Percentiles rank a stretch among this genome's conserved stretches.
Conservation (phyloP, 2,329 filamentous ascomycete genomes). For the Fusarium brachygibbosum region DNA sequence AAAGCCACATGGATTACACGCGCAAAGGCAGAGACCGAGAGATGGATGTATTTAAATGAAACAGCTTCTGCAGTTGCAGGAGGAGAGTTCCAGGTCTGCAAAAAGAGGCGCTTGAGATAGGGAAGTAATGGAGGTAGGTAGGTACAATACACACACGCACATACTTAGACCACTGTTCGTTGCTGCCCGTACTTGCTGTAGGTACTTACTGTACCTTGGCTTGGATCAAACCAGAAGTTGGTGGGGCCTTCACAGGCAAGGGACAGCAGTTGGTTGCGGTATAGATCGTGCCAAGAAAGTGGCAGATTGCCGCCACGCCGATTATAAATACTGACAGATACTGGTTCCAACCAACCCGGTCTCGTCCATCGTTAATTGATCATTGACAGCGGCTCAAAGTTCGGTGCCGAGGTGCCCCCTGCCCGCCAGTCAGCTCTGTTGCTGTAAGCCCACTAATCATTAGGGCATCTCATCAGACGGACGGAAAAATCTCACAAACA, state of each 20-base stretch:
- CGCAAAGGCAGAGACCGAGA: not conserved
- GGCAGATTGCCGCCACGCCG: slow-evolving; percentile 22
- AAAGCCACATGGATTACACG: slow-evolving; percentile 7
- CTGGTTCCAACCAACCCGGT: not conserved
- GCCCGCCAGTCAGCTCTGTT: not conserved
- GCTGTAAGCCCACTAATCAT: not conserved
- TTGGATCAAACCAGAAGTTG: slow-evolving; percentile 12
- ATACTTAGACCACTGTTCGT: not conserved
- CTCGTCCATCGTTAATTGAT: not conserved
- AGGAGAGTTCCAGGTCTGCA: slow-evolving; percentile 24
- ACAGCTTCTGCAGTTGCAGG: slow-evolving; percentile 26
- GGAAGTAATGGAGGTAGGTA: not conserved
- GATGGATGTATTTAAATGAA: not conserved
- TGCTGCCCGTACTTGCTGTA: not conserved
- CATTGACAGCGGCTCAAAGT: not conserved
- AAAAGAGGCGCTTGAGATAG: slow-evolving; percentile 17
- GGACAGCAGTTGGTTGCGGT: slow-evolving; percentile 3
- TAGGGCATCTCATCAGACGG: not conserved
- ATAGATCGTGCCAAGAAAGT: slow-evolving; percentile 36
- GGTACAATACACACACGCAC: not conserved
- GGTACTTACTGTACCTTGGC: not conserved
- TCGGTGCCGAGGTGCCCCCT: not conserved
- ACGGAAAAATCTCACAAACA: slow-evolving; percentile 6
- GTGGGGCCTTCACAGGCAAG: slow-evolving; percentile 25
- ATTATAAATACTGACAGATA: slow-evolving; percentile 5